Base-by-base conservation (phyloP, 75 land plant species). In the Azolla pinnata region DNA sequence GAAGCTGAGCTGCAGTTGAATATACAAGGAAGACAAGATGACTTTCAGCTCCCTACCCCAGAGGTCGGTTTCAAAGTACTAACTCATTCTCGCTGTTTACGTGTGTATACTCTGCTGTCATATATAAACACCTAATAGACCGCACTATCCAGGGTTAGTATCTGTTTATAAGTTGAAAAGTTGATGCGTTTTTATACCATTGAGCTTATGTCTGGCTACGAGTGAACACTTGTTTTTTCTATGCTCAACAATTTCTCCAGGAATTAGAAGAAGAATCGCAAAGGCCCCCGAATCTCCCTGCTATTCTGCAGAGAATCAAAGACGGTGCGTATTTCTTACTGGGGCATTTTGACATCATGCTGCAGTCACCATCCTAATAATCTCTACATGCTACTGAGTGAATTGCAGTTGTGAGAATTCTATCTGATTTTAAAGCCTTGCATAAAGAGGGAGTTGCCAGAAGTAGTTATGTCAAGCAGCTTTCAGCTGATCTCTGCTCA, bases 11-110 rank as follows among this genome's bases (percentile, higher is more conserved):
- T 87, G 66, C 59, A 82, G 68, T 72, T 82, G 35, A 92, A 92
- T 56, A 87, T 92, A 33, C 87, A 88, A 72, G 83, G 67, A 31
- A 95, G 85, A 44, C 64, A 84, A 30, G 93, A 92, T 68, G 95
- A 92, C 62, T 88, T 92, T 60, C 65, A 74, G 56, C 68, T 92
- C 54, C 97, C 97, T 24, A 87, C 95, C 10, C 59, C 81, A n/a
- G 74, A 92, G 84, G 97, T 92, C 31, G n/a, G n/a, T n/a, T n/a
- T n/a, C n/a, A n/a, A n/a, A n/a, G n/a, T n/a, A n/a, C n/a, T n/a
- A n/a, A n/a, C n/a, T n/a, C n/a, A n/a, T n/a, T n/a, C n/a, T n/a
- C n/a, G n/a, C n/a, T n/a, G n/a, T n/a, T n/a, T n/a, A n/a, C n/a
- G n/a, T n/a, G n/a, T n/a, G n/a, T n/a, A n/a, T n/a, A n/a, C n/a